Base-by-base conservation (phyloP, 306 rosid species). In the Crataegus laevigata region DNA sequence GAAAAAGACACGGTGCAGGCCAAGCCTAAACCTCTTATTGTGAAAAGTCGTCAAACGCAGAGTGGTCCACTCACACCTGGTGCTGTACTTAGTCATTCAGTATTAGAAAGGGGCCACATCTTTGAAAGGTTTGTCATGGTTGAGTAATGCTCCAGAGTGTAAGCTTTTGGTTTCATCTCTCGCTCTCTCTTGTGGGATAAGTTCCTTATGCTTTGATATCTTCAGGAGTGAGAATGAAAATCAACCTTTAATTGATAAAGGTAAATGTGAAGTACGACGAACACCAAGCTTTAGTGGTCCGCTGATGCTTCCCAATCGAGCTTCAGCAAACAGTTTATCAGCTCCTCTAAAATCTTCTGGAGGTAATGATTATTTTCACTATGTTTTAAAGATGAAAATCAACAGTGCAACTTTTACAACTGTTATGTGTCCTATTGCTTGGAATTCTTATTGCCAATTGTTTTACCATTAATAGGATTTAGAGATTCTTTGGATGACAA, bases 251-350 rank as follows among this genome's bases (percentile, higher is more conserved):
- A 60, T 80, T 38, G 98, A 90, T 79, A 96, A 81, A 84, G 76
- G 21, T 67, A 80, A 72, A 74, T 85, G 87, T 21, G 93, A 94
- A 72, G 82, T 86, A 51, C 85, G 94, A 30, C 91, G 91, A 77
- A 84, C 89, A 66, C 94, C 99, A 68, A 96, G 88, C 91, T 86
- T 96, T 82, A 96, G 99, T 85, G 99, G 99, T 74, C 99, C 99
- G 30, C 76, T 96, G 82, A 92, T 90, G 98, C 97, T 96, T 78
- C 99, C 99, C 68, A 96, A 89, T 78, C 90, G 97, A 78, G 99
- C 99, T 82, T 96, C 99, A 0, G 98, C 99, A 82, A 96, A 96
- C 86, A 96, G 99, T 89, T 90, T 96, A 77, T 96, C 99, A 14
- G 99, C 99, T 69, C 99, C 99, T 51, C 92, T 96, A 83, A 96